Conservation (phyloP, 1,284 basidiomycete genomes). For the Mycena sp. region DNA sequence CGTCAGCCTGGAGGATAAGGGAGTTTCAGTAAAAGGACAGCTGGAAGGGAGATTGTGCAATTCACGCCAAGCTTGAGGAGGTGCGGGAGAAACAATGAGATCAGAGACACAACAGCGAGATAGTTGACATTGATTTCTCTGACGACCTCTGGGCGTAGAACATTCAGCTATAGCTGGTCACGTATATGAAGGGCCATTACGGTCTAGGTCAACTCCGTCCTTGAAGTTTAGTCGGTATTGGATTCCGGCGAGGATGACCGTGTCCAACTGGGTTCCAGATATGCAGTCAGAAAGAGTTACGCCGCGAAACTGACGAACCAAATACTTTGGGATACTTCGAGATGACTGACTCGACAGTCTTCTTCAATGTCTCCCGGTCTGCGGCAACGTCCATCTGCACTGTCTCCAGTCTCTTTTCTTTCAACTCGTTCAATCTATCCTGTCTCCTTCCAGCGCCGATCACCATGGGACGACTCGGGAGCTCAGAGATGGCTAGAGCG, state of each 20-base stretch:
- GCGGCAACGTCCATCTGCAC: slow-evolving; percentile 15
- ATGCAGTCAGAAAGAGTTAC: neutral
- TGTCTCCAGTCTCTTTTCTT: slow-evolving; percentile 20
- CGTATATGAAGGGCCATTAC: slow-evolving; percentile 42
- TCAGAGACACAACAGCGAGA: slow-evolving; percentile 58
- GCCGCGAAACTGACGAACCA: too few species aligned
- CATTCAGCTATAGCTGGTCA: neutral
- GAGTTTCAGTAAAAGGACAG: neutral
- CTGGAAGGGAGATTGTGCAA: slow-evolving; percentile 35
- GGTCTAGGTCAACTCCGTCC: slow-evolving; percentile 55
- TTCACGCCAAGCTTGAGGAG: slow-evolving; percentile 61
- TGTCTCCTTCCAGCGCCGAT: slow-evolving; percentile 65
- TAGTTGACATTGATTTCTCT: slow-evolving; percentile 68
- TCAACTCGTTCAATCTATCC: slow-evolving; percentile 59
- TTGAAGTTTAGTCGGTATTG: slow-evolving; percentile 64
- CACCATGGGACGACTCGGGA: slow-evolving; percentile 61
- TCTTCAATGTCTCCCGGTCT: slow-evolving; percentile 12
- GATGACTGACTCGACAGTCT: slow-evolving; percentile 12
- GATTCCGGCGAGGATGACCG: slow-evolving; percentile 57
- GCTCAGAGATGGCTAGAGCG: slow-evolving; percentile 58
- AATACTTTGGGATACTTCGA: slow-evolving; percentile 23
- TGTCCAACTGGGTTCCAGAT: slow-evolving; percentile 55
- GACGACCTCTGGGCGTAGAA: slow-evolving; percentile 50
- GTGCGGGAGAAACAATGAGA: slow-evolving; percentile 64
- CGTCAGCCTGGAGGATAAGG: slow-evolving; percentile 43